phyloP scores from a whole-genome alignment of 768 basidiomycete genomes.

The Phallus indusiatus region DNA sequence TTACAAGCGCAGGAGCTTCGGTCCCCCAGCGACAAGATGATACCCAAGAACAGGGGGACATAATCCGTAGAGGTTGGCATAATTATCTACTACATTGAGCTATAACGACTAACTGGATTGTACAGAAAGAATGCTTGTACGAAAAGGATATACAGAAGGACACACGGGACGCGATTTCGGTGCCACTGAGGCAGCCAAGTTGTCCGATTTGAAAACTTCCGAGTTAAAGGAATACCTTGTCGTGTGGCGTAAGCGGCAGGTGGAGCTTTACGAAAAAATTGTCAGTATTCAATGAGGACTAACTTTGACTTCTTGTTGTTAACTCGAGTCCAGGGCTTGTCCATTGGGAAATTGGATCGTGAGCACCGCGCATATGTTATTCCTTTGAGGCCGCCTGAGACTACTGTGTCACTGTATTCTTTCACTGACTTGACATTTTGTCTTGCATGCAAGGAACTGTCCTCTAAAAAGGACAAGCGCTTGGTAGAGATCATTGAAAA shows the following conservation, averaged over 20 bases:
- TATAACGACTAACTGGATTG: neutral
- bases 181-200: constrained; percentile 57
- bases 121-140: constrained; percentile 84
- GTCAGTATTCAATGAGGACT: constrained; percentile 32
- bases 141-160: constrained; percentile 57
- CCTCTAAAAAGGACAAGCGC: constrained; percentile 27
- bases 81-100: neutral
- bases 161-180: constrained; percentile 44
- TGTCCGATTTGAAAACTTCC: constrained; percentile 49
- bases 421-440: constrained; percentile 80
- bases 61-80: constrained; percentile 63
- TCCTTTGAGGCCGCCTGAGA: constrained; percentile 53
- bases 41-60: constrained; percentile 32
- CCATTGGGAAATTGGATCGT: constrained; percentile 62
- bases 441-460: constrained; percentile 48
- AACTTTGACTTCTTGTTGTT: neutral
- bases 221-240: constrained; percentile 80
- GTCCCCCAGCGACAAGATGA: constrained; percentile 15
- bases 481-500: constrained; percentile 28
- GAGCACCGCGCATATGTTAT: constrained; percentile 75
- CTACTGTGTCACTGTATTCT: constrained; percentile 77
- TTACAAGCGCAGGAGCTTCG: constrained; percentile 57
- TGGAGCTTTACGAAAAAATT: constrained; percentile 83
- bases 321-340: constrained; percentile 24
- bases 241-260: constrained; percentile 63